These are phyloP conservation scores for Paramecium primaurelia DNA, from an alignment of 73 alveolate species.

Conservation along the genomic window DNA sequence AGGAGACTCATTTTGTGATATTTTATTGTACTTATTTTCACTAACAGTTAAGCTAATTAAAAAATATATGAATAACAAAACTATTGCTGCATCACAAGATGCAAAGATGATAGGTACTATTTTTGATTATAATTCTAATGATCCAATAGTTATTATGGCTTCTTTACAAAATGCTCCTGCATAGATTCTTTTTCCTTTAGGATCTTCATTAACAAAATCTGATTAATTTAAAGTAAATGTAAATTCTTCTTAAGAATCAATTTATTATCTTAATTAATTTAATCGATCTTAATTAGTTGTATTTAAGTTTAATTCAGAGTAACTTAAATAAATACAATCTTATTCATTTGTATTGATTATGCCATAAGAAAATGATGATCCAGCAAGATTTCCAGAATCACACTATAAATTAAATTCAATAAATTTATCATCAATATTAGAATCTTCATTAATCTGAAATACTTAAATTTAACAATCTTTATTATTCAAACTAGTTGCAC, in stretches of 20 bases:
- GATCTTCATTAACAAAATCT: background rate
- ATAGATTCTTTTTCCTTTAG: background rate
- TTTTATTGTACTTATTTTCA: background rate
- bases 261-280: background rate
- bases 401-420: background rate
- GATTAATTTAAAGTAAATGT: background rate
- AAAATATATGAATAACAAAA: background rate
- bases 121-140: background rate
- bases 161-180: slow-evolving; percentile 2
- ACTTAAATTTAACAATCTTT: background rate
- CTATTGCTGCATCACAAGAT: background rate
- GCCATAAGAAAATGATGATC: background rate
- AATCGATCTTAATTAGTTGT: background rate
- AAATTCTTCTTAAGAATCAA: background rate
- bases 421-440: background rate
- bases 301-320: background rate
- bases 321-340: background rate
- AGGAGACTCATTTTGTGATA: background rate
- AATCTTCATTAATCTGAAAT: background rate
- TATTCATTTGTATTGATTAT: background rate
- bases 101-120: background rate
- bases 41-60: background rate
- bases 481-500: background rate
- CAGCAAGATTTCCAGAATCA: background rate
- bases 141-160: background rate